Base-by-base conservation (phyloP, 257 asterid genomes). In the Ajuga chamaepitys region DNA sequence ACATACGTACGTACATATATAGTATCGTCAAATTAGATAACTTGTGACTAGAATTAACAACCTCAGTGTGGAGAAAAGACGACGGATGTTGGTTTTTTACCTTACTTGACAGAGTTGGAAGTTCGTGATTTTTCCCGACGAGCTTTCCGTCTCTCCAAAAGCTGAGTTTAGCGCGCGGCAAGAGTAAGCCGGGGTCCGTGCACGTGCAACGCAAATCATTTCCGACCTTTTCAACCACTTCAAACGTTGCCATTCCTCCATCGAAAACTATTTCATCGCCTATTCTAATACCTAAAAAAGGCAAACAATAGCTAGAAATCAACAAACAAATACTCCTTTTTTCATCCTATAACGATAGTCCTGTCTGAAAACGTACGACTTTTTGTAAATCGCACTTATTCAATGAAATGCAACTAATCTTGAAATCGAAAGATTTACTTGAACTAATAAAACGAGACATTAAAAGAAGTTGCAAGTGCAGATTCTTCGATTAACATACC, bases 211-310 rank as follows among this genome's bases (percentile, higher is more conserved):
- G 77, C 76, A 87, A 73, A 74, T 82, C 92, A 18, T 79, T 77
- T 47, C 95, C 97, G n/a, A 82, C 71, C 70, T 77, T 90, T 37
- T 87, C 90, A 0, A 79, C 58, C 53, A 90, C 95, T 71, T 87
- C 81, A 56, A 90, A 90, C 3, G 87, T 87, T 7, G 90, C 88
- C 95, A 90, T 90, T 75, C 97, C 97, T 66, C 95, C 97, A 70
- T 89, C 97, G 62, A 87, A 74, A 22, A 89, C 91, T 48, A 89
- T 70, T 52, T 87, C 92, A 73, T 89, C 97, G 34, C 95, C 95
- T 58, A 81, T 64, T 13, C 81, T 73, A 64, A 89, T 78, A 57
- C 92, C 97, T 89, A 41, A 51, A 74, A 30, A 59, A 11, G 24
- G 28, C 21, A 50, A 38, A 48, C 25, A 26, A 0, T 22, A 9